phyloP scores from a whole-genome alignment of 1,284 basidiomycete species.

The Papiliotrema laurentii region DNA sequence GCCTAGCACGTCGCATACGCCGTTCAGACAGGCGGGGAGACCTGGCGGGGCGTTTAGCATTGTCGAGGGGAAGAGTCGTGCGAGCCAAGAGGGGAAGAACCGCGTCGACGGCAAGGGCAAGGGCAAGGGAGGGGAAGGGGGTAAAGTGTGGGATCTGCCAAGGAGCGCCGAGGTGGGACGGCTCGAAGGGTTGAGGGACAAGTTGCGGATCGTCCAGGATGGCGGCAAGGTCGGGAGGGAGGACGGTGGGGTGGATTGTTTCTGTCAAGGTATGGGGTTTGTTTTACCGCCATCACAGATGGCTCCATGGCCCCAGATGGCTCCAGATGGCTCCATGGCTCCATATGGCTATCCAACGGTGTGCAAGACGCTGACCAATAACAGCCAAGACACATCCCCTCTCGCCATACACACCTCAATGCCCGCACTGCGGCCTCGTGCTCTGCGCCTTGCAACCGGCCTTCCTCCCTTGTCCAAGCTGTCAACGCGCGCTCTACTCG shows the following conservation, averaged over 20 bases:
- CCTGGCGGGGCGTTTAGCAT: slow-evolving; percentile 26
- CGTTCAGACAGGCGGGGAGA: neutral
- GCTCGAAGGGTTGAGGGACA: slow-evolving; percentile 32
- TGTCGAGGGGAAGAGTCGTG: too few relatives aligned
- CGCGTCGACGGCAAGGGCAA: neutral
- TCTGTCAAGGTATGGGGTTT: slow-evolving; percentile 46
- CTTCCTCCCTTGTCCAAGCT: slow-evolving; percentile 49
- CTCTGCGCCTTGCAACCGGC: slow-evolving; percentile 44
- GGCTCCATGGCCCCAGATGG: neutral
- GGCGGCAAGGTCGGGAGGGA: slow-evolving; percentile 24
- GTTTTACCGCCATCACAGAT: neutral
- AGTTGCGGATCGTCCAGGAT: slow-evolving; percentile 27
- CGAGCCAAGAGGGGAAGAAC: slow-evolving; percentile 15
- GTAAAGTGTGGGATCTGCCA: slow-evolving; percentile 42
- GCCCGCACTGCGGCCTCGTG: slow-evolving; percentile 44
- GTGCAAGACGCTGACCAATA: neutral
- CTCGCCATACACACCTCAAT: slow-evolving; percentile 45
- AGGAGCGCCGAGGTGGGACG: slow-evolving; percentile 37
- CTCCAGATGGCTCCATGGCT: neutral
- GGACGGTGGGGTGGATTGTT: slow-evolving; percentile 32
- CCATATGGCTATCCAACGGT: neutral
- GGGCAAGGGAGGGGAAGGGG: slow-evolving; percentile 9
- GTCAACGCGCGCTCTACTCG: slow-evolving; percentile 30
- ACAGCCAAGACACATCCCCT: slow-evolving; percentile 46
- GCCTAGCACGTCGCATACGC: too few relatives aligned